These are phyloP conservation scores for Aureobasidium leucospermi DNA, from an alignment of 2,329 filamentous ascomycete species.

Conservation along the genomic window DNA sequence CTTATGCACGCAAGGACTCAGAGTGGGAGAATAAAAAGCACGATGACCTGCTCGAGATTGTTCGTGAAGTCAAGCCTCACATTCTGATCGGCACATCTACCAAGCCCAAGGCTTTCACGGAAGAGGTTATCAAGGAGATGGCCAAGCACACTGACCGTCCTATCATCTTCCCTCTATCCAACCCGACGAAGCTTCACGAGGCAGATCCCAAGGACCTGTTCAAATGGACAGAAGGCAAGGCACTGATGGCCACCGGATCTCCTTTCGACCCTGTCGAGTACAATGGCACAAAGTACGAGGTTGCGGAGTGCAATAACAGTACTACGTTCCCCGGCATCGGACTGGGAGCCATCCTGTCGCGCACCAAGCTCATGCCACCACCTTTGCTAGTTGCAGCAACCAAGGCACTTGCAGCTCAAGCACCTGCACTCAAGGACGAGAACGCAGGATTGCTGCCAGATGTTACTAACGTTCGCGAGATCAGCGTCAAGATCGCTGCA, in stretches of 20 bases:
- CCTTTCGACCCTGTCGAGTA: constrained; percentile 69
- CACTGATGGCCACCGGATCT: constrained; percentile 73
- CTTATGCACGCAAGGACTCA: constrained; percentile 56
- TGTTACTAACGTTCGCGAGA: constrained; percentile 63
- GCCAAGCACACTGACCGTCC: constrained; percentile 62
- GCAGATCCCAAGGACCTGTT: constrained; percentile 70
- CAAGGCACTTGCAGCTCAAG: constrained; percentile 61
- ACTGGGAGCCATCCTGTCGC: constrained; percentile 66
- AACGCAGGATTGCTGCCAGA: constrained; percentile 66
- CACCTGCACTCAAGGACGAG: constrained; percentile 60
- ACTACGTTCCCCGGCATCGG: constrained; percentile 82
- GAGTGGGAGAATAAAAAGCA: constrained; percentile 56
- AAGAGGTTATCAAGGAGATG: constrained; percentile 70
- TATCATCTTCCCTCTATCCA: constrained; percentile 83
- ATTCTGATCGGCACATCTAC: constrained; percentile 82
- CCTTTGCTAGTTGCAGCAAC: constrained; percentile 77
- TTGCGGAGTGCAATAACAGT: constrained; percentile 83
- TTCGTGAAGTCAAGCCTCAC: constrained; percentile 67
- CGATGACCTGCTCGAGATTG: constrained; percentile 55
- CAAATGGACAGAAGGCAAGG: constrained; percentile 70
- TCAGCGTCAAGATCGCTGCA: constrained; percentile 70
- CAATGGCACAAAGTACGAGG: constrained; percentile 46
- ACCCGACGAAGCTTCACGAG: constrained; percentile 78
- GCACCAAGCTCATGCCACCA: constrained; percentile 60
- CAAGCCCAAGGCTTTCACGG: constrained; percentile 65